These are phyloP conservation scores for Aleurites moluccanus DNA, from an alignment of 441 rosid species.

Conservation along the genomic window DNA sequence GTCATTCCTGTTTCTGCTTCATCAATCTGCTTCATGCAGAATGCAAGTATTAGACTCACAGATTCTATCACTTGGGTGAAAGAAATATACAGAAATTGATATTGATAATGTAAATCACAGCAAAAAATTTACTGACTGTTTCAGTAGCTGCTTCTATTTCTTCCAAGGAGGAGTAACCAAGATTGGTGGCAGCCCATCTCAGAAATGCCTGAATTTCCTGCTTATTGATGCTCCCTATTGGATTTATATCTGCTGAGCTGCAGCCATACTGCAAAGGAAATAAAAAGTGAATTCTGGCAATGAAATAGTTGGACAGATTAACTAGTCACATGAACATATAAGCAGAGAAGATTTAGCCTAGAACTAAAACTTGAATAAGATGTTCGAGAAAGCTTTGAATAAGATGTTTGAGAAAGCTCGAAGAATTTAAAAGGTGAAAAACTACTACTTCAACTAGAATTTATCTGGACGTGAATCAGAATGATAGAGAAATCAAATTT, in stretches of 20 bases:
- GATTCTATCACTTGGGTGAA: neutral
- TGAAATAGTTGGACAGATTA: constrained; percentile 4
- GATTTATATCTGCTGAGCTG: constrained; percentile 93
- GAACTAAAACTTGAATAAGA: neutral
- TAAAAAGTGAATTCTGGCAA: neutral
- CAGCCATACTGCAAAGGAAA: constrained; percentile 75
- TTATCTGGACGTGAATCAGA: neutral
- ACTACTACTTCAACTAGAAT: neutral
- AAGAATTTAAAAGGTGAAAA: too few relatives aligned
- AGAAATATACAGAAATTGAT: constrained; percentile 36
- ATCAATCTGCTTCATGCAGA: constrained; percentile 56
- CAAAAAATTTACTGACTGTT: constrained; percentile 51
- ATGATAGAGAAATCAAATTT: neutral
- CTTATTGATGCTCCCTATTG: constrained; percentile 91
- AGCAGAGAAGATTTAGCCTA: neutral
- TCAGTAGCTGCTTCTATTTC: constrained; percentile 89
- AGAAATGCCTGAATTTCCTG: constrained; percentile 79
- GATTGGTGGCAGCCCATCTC: constrained; percentile 83
- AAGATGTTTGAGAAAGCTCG: neutral
- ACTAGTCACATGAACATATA: neutral
- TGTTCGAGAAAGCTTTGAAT: neutral
- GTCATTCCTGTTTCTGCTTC: constrained; percentile 92
- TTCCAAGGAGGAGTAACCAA: constrained; percentile 84
- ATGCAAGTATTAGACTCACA: neutral
- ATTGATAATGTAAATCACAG: constrained; percentile 79